Base-by-base conservation (phyloP, 495 filamentous ascomycete species). In the Talaromyces proteolyticus region DNA sequence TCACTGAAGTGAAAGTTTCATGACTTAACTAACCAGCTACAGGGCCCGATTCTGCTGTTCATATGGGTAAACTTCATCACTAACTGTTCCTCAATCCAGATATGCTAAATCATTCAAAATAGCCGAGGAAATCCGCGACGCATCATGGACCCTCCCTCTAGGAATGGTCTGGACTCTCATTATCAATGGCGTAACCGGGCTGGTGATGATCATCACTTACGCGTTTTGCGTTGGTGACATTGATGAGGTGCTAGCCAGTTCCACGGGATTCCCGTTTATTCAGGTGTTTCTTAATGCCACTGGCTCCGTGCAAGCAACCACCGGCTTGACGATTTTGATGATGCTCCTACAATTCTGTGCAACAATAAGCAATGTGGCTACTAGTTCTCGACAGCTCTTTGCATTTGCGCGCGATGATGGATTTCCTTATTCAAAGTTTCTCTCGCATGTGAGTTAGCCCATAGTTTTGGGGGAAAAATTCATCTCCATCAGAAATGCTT, bases 111-210 rank as follows among this genome's bases (percentile, higher is more conserved):
- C 21, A 36, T 44, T 42, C 23, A 20, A 14, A 38, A 47, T 38
- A 74, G 74, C 76, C 4, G 78, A 84, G 53, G 79, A 82, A 57
- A 73, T 81, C 23, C 70, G 72, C 29, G 67, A 81, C 49, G 79
- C 79, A n/a, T 72, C 76, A 4, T 59, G 64, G 34, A 74, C 74
- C 3, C 67, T 84, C 0, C 80, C 80, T n/a, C 70, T 68, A 21
- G 72, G 76, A 6, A 78, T 82, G 56, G 67, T 82, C 26, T 63
- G 66, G 18, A 68, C 72, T 0, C 66, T 77, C 7, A 54, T 65
- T 0, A 54, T 81, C 42, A 82, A 82, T 44, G 71, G 68, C 2
- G 57, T 72, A 14, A 49, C 79, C 8, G 78, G 76, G 5, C 72
- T 80, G 24, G 60, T 75, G 3, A 76, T 79, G 68, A 49, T 78